These are phyloP conservation scores for Microbotryum scabiosae DNA, from an alignment of 1,284 basidiomycete genomes.

Conservation along the genomic window DNA sequence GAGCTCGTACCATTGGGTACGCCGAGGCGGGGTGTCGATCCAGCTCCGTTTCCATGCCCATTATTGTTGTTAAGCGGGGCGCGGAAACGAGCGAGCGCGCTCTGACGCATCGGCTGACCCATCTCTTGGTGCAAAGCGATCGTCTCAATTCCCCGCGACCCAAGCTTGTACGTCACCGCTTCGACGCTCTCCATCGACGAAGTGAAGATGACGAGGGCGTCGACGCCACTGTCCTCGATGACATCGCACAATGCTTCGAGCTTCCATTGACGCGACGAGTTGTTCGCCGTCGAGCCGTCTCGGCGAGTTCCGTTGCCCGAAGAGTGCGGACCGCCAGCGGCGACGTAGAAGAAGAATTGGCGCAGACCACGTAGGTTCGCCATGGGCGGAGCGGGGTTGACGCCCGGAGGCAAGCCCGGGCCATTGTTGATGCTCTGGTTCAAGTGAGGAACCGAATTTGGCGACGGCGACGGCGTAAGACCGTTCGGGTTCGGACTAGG, in stretches of 20 bases:
- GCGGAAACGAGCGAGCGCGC: slow-evolving; percentile 32
- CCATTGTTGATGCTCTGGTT: neutral
- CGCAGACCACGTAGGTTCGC: slow-evolving; percentile 35
- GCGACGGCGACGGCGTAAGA: too few relatives aligned
- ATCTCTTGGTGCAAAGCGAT: slow-evolving; percentile 36
- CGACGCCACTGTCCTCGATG: slow-evolving; percentile 63
- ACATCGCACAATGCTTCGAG: slow-evolving; percentile 88
- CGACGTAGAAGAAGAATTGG: slow-evolving; percentile 19
- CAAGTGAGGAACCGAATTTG: too few relatives aligned
- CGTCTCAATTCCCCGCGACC: slow-evolving; percentile 39
- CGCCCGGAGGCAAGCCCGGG: too few relatives aligned
- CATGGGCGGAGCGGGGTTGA: neutral
- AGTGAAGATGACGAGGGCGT: slow-evolving; percentile 38
- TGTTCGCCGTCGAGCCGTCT: slow-evolving; percentile 16
- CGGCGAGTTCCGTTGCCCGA: slow-evolving; percentile 20
- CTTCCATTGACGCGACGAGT: slow-evolving; percentile 70
- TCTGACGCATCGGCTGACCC: slow-evolving; percentile 23
- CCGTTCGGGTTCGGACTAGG: too few relatives aligned
- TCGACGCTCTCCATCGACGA: slow-evolving; percentile 38
- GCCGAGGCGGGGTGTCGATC: slow-evolving; percentile 3
- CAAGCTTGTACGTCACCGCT: slow-evolving; percentile 41
- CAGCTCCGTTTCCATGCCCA: too few relatives aligned
- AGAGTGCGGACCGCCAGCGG: slow-evolving; percentile 14
- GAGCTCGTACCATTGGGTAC: slow-evolving; percentile 8
- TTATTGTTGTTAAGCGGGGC: too few relatives aligned